Evolutionary conservation across 192 early-diverging fungal species (phyloP), one percentile per base, ranked within the genome.

Genomic region (Coemansia guatemalensis): DNA sequence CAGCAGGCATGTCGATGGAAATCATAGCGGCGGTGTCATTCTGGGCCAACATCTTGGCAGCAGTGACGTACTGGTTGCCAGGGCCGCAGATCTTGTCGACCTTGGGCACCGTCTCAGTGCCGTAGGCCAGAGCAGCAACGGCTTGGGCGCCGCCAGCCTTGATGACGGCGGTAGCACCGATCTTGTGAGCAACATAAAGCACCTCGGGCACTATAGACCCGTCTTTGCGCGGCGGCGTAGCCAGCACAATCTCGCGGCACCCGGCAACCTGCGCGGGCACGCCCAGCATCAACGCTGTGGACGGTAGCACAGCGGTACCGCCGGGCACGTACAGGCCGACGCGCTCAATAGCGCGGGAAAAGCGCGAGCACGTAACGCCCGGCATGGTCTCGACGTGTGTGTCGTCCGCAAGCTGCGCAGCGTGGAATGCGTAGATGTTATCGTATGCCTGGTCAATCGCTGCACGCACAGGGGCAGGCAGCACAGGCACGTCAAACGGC

Each of bases 11-110:
- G 82, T 99, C 97, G 64, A 98, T 97, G 22, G 96, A 86, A 6
- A 96, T 86, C 84, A 98, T 86, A 26, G 94, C 94, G 1, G 92
- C 88, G 29, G 89, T 90, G 65, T 98, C 96, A 82, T 93, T 95
- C 88, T 96, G 95, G 2, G 89, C 89, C 53, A 92, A 62, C 95
- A 99, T 97, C 84, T 99, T 99, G 61, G 97, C 96, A 5, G 96
- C 95, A 3, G 97, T 99, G n/a, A 99, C 97, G 74, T 93, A 99
- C 79, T 99, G 97, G 78, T 99, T 99, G 41, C 97, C 97, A 8
- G 97, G 97, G 27, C 97, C 97, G 80, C 95, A 98, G 75, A 99
- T 99, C 88, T 99, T 99, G 79, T 99, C 97, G 8, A 98, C 97
- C 82, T 99, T 99, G 56, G 96, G 95, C 47, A 97, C 89, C 0